A percentile compares a stretch with the other conserved stretches of the same genome.
phyloP scores from a whole-genome alignment of 192 early-diverging fungal genomes.

The Coemansia sp. region DNA sequence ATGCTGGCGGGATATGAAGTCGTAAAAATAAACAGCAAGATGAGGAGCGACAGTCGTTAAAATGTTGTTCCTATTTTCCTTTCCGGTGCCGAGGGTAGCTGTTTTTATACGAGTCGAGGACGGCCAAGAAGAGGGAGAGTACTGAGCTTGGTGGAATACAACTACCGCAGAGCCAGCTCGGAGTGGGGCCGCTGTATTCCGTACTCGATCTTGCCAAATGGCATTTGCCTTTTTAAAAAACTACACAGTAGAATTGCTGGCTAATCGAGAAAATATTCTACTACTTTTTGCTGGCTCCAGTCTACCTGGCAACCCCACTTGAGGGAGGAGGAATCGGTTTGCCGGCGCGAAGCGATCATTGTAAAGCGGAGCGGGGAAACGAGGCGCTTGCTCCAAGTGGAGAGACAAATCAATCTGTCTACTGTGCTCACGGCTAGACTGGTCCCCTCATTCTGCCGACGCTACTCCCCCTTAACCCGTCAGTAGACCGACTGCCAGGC shows the following conservation, averaged over 20 bases:
- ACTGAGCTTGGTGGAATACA: not conserved
- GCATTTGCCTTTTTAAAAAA: not conserved
- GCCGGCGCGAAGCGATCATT: not conserved
- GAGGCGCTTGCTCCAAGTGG: not conserved
- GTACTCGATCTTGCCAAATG: not conserved
- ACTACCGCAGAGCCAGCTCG: not conserved
- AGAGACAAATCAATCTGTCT: not conserved
- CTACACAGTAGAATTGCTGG: slow-evolving; percentile 7
- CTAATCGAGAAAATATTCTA: not conserved
- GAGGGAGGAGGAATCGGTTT: not conserved
- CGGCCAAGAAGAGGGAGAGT: not conserved
- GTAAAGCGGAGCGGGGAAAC: not conserved
- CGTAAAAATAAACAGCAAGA: not conserved
- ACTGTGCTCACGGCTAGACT: slow-evolving; percentile 1
- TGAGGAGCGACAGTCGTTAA: slow-evolving; percentile 12
- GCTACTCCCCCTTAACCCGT: not conserved
- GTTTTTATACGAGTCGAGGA: not conserved
- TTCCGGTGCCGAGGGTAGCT: not conserved
- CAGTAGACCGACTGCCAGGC: not conserved
- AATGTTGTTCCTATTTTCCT: slow-evolving; percentile 2
- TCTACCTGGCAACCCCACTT: not conserved
- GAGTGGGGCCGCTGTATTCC: not conserved
- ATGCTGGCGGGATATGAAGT: slow-evolving; percentile 10
- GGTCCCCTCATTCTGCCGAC: slow-evolving; percentile 3
- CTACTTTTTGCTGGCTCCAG: not conserved